A percentile compares a stretch with the other conserved stretches of the same genome.
Evolutionary conservation across 192 early-diverging fungal genomes (phyloP).

Genomic region (Coemansia sp.): DNA sequence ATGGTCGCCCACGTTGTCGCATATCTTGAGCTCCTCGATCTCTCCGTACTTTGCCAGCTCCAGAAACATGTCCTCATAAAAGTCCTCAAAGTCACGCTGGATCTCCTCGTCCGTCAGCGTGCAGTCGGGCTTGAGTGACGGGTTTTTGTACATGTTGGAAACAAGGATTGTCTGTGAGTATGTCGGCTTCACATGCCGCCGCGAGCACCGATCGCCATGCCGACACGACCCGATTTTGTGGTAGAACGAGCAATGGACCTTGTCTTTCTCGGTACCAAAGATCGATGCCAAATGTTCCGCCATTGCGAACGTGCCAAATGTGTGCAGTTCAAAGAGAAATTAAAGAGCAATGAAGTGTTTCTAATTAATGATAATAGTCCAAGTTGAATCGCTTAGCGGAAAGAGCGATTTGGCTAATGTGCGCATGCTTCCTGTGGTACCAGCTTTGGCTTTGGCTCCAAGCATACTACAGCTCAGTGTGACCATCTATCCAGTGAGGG

Average conservation of each 20-base stretch:
- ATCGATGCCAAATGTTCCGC: slow-evolving; percentile 85
- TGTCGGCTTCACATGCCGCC: slow-evolving; percentile 96
- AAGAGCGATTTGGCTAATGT: too few relatives aligned
- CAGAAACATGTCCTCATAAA: slow-evolving; percentile 95
- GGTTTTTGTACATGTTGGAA: slow-evolving; percentile 95
- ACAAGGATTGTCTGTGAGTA: slow-evolving; percentile 94
- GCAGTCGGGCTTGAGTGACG: slow-evolving; percentile 65
- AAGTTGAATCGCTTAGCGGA: too few relatives aligned
- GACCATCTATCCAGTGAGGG: too few relatives aligned
- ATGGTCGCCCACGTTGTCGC: slow-evolving; percentile 98
- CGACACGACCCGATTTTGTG: slow-evolving; percentile 99
- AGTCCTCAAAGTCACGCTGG: slow-evolving; percentile 84
- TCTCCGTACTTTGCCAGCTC: slow-evolving; percentile 97
- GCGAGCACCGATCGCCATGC: slow-evolving; percentile 94
- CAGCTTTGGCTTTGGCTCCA: too few relatives aligned
- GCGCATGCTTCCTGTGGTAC: too few relatives aligned
- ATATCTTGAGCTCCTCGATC: slow-evolving; percentile 94
- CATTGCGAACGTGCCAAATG: slow-evolving; percentile 48
- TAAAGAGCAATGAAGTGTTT: not conserved
- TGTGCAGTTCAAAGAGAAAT: slow-evolving; percentile 7
- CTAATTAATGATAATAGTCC: too few relatives aligned
- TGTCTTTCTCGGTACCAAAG: slow-evolving; percentile 98
- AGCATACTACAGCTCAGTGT: too few relatives aligned
- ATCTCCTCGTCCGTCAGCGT: slow-evolving; percentile 68
- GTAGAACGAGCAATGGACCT: slow-evolving; percentile 99